Conservation (phyloP, 345 rosid species). For the Hirschfeldia incana region DNA sequence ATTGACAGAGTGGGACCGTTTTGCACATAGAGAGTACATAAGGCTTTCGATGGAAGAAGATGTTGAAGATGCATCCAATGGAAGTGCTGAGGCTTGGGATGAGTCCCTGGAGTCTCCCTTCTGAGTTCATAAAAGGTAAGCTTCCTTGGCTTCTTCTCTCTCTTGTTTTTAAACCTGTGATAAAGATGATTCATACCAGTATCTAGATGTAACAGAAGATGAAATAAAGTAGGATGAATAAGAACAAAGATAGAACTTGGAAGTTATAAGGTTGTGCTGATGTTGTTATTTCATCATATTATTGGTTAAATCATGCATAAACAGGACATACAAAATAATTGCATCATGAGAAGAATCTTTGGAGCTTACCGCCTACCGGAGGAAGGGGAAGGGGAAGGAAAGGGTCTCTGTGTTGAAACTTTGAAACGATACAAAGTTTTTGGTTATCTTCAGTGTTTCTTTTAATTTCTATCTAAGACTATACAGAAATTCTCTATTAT, state of each 20-base stretch:
- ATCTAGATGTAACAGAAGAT: too few species aligned
- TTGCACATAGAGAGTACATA: conserved; percentile 96
- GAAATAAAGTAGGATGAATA: too few species aligned
- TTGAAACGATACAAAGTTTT: not conserved
- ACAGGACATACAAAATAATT: not conserved
- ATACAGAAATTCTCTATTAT: not conserved
- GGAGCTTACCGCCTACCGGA: too few species aligned
- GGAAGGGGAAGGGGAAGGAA: too few species aligned
- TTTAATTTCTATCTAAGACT: not conserved
- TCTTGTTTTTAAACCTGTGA: too few species aligned
- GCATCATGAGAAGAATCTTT: not conserved
- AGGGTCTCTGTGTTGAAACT: conserved; percentile 11
- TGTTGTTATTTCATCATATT: not conserved
- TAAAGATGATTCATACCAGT: too few species aligned
- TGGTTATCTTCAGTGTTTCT: not conserved
- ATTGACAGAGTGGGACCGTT: conserved; percentile 97
- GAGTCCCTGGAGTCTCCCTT: conserved; percentile 97
- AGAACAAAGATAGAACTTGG: too few species aligned
- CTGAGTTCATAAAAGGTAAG: conserved; percentile 52
- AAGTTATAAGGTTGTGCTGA: not conserved
- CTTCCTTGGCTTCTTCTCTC: not conserved
- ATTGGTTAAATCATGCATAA: conserved; percentile 4
- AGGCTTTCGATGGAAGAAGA: conserved; percentile 99
- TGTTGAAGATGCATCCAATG: conserved; percentile 96
- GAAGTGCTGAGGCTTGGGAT: conserved; percentile 99